Evolutionary conservation across 306 rosid species (phyloP), one percentile per base, ranked within the genome.

Genomic region (Vigna reflexopilosa): DNA sequence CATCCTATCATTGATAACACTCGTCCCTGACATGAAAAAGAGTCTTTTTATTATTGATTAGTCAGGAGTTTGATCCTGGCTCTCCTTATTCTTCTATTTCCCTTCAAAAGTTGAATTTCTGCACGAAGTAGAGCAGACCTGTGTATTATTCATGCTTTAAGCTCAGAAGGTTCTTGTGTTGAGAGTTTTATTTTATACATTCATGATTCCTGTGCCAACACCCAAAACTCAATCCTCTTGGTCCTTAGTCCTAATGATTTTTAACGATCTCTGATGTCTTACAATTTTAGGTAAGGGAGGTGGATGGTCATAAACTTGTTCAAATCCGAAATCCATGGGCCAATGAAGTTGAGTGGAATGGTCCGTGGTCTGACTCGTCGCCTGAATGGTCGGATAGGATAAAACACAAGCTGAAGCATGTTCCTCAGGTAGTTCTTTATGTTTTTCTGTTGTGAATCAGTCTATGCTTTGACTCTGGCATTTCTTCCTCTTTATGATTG

Each of bases 311-410:
- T 87, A 96, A 91, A 88, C 96, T 96, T 77, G 96, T 96, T 81
- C 99, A 93, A 85, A 96, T 96, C 77, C 90, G 99, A 80, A 96
- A 96, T 87, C 99, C 99, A 63, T 96, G 99, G 99, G 99, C 99
- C 63, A 96, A 91, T 64, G 99, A 96, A 93, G 99, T 96, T 72
- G 99, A 96, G 87, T 96, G 99, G 99, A 96, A 93, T 84, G 99
- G 99, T 66, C 98, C 97, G 40, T 96, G 99, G 99, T 90, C 99
- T 20, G 99, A 96, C 87, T 82, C 91, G 42, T 96, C 98, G 1
- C 87, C 91, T 47, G 98, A 93, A 77, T 96, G 99, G 99, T 88
- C 96, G 16, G 99, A 96, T 82, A 88, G 99, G 88, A 90, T 93
- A 91, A 96, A 91, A 87, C 97, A 96, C 90, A 96, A 96, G 84